A percentile compares a stretch with the other conserved stretches of the same genome.
These are phyloP conservation scores for Ophiostoma ulmi DNA, from an alignment of 2,329 filamentous ascomycete species.

Conservation along the genomic window DNA sequence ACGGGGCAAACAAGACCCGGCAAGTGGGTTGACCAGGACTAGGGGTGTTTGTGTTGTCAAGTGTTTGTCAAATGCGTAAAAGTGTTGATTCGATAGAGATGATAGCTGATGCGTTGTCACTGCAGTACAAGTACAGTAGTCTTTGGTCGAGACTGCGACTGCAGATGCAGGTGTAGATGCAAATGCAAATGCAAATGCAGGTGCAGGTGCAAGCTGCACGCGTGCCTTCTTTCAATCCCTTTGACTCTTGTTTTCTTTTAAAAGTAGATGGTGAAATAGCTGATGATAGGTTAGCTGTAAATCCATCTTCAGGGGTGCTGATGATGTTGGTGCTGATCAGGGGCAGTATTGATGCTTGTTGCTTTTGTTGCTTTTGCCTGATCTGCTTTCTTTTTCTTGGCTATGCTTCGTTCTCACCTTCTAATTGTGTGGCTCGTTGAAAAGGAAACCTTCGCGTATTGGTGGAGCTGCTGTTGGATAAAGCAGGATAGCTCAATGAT, in stretches of 20 bases:
- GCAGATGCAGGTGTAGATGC: background rate
- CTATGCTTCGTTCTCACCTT: background rate
- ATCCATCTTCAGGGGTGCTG: constrained; percentile 3
- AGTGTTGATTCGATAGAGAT: background rate
- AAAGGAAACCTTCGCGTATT: background rate
- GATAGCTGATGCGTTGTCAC: constrained; percentile 1
- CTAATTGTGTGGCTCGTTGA: background rate
- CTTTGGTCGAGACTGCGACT: background rate
- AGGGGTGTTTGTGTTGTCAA: constrained; percentile 14
- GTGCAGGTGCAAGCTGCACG: background rate
- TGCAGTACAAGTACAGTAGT: background rate
- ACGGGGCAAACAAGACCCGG: constrained; percentile 13
- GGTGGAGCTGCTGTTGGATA: constrained; percentile 8
- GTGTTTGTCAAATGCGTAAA: background rate
- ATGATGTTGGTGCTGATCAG: constrained; percentile 8
- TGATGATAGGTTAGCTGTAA: background rate
- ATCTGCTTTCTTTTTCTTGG: background rate
- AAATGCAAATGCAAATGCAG: background rate
- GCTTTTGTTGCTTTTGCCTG: background rate
- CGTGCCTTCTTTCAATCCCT: constrained; percentile 1
- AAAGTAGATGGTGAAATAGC: background rate
- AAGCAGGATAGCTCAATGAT: background rate
- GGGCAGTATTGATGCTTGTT: background rate
- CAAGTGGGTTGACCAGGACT: constrained; percentile 9
- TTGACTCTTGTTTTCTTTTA: background rate